phyloP scores from a whole-genome alignment of 2,329 filamentous ascomycete species.

The Ophiostoma piceae region DNA sequence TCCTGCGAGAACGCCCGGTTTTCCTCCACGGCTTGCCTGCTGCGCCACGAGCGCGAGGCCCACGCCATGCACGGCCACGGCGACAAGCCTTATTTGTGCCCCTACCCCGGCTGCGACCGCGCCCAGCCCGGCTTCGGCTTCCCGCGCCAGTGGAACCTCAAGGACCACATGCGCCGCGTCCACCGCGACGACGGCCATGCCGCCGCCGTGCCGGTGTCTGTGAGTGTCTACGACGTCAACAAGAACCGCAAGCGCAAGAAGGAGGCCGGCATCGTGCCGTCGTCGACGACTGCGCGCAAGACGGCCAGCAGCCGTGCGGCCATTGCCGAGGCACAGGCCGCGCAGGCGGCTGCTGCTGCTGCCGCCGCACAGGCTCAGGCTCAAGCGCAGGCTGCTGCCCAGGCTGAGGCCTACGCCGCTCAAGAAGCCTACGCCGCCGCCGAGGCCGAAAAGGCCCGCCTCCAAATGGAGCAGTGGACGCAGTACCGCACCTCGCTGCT shows the following conservation, averaged over 20 bases:
- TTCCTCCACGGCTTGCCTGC: conserved; percentile 89
- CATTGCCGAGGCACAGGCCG: neutral
- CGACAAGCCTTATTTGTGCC: conserved; percentile 85
- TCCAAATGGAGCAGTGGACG: conserved; percentile 51
- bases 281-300: conserved; percentile 31
- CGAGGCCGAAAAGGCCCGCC: conserved; percentile 35
- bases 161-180: conserved; percentile 95
- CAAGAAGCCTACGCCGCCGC: conserved; percentile 28
- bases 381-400: conserved; percentile 12
- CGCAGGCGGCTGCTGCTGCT: neutral
- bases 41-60: conserved; percentile 91
- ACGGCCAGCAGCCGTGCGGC: conserved; percentile 30
- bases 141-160: conserved; percentile 89
- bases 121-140: conserved; percentile 80
- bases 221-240: conserved; percentile 24
- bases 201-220: neutral
- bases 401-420: conserved; percentile 27
- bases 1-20: conserved; percentile 82
- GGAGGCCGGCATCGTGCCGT: conserved; percentile 36
- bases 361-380: neutral
- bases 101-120: conserved; percentile 81
- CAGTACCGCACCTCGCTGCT: conserved; percentile 61
- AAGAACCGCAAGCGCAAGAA: conserved; percentile 57
- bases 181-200: conserved; percentile 57
- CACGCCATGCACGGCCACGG: conserved; percentile 94